Percentiles rank a stretch among this genome's conserved stretches.
Conservation (phyloP, 352 stramenopile genomes). For the Phytophthora syringae region DNA sequence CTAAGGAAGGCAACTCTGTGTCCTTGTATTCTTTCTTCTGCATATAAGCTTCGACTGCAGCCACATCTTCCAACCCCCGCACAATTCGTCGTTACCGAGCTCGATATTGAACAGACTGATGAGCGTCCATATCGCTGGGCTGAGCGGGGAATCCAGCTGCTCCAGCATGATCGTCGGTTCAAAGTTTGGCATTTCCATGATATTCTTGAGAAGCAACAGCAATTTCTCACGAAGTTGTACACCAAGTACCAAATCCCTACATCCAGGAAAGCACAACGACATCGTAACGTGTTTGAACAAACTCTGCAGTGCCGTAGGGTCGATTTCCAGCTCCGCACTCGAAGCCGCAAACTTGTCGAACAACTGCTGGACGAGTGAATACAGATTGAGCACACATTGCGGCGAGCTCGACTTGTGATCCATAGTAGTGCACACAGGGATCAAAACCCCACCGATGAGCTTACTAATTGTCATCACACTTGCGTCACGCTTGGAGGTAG, state of each 20-base stretch:
- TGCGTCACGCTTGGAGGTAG: background rate
- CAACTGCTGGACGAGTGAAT: constrained; percentile 20
- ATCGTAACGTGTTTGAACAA: constrained; percentile 17
- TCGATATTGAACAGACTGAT: constrained; percentile 22
- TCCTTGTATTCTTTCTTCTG: background rate
- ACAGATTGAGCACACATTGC: constrained; percentile 17
- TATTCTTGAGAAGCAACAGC: constrained; percentile 38
- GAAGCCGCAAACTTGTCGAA: constrained; percentile 17
- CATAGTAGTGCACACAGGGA: constrained; percentile 15
- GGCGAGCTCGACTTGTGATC: background rate
- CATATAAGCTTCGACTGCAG: constrained; percentile 15
- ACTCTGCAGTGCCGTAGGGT: constrained; percentile 2
- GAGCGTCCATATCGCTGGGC: constrained; percentile 26
- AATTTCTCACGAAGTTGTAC: constrained; percentile 35
- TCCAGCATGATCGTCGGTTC: constrained; percentile 15
- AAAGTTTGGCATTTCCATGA: constrained; percentile 24
- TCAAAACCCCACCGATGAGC: constrained; percentile 19
- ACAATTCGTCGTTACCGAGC: constrained; percentile 11
- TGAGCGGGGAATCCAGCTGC: constrained; percentile 1
- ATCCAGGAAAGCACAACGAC: background rate
- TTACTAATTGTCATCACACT: constrained; percentile 17
- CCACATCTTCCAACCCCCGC: constrained; percentile 20
- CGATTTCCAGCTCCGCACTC: background rate
- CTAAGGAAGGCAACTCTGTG: background rate
- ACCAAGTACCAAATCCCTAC: background rate